Percentiles rank a stretch among this genome's conserved stretches.
Conservation (phyloP, 129 eudicot species). For the Sambucus nigra region DNA sequence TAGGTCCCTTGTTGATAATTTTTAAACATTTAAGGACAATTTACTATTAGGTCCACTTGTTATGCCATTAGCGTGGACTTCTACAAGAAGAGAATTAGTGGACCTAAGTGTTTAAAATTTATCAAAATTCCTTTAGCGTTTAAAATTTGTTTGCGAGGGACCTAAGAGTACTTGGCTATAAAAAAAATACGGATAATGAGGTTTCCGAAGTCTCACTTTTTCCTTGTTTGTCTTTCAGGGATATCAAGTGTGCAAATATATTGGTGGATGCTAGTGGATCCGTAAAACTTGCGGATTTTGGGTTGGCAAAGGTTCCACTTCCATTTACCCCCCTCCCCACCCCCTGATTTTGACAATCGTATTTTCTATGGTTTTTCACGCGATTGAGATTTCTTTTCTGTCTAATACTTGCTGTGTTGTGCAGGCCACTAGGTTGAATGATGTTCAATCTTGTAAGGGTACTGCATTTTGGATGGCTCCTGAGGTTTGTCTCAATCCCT, state of each 20-base stretch:
- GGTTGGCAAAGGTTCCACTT: slow-evolving; percentile 75
- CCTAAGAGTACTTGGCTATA: too few relatives aligned
- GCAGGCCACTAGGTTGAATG: slow-evolving; percentile 77
- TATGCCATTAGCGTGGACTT: too few relatives aligned
- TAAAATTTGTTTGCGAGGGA: too few relatives aligned
- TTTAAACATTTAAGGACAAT: too few relatives aligned
- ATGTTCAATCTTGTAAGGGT: slow-evolving; percentile 84
- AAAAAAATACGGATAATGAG: not conserved
- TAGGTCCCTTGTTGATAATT: too few relatives aligned
- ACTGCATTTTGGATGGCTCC: slow-evolving; percentile 99
- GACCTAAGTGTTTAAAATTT: too few relatives aligned
- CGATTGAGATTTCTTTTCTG: slow-evolving; percentile 7
- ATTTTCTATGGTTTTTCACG: not conserved
- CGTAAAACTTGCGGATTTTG: slow-evolving; percentile 97
- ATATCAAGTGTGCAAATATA: slow-evolving; percentile 95
- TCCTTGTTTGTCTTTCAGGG: slow-evolving; percentile 44
- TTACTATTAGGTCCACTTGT: too few relatives aligned
- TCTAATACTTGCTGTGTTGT: slow-evolving; percentile 5
- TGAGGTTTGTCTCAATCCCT: slow-evolving; percentile 53
- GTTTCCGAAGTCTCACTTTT: not conserved
- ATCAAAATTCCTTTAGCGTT: too few relatives aligned
- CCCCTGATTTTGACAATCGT: not conserved
- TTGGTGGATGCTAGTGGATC: slow-evolving; percentile 64
- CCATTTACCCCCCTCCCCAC: not conserved
- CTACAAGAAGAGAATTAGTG: too few relatives aligned